Conservation (phyloP, 345 rosid genomes). For the Gossypium turneri region DNA sequence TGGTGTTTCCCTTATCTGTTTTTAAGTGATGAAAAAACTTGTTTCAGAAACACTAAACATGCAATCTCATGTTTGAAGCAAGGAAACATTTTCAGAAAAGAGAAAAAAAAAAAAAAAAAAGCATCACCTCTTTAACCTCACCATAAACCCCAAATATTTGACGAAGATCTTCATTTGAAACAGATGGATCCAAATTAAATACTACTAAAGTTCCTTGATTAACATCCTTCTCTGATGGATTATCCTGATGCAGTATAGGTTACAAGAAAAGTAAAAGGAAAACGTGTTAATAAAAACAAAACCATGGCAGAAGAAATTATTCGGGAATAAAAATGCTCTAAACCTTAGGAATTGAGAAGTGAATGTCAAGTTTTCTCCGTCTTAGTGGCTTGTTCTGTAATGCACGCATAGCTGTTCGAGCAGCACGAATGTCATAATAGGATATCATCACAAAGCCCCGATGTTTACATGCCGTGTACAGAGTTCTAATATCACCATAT, state of each 20-base stretch:
- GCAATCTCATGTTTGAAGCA: neutral
- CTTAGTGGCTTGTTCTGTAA: slow-evolving; percentile 63
- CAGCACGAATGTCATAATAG: slow-evolving; percentile 74
- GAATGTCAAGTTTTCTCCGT: slow-evolving; percentile 76
- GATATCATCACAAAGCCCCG: slow-evolving; percentile 84
- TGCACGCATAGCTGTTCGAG: slow-evolving; percentile 72
- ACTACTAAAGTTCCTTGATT: slow-evolving; percentile 80
- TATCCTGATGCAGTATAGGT: slow-evolving; percentile 38
- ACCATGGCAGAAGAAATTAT: neutral
- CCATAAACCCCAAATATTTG: slow-evolving; percentile 68
- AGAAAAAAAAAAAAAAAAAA: neutral
- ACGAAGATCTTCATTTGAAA: slow-evolving; percentile 64
- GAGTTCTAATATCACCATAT: slow-evolving; percentile 66
- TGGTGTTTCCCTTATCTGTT: slow-evolving; percentile 81
- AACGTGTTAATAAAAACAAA: neutral
- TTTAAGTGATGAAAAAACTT: slow-evolving; percentile 24
- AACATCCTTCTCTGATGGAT: slow-evolving; percentile 76
- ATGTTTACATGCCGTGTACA: slow-evolving; percentile 76
- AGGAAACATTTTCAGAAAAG: neutral
- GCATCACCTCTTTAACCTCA: slow-evolving; percentile 73
- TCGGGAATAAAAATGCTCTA: neutral
- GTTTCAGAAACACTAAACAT: slow-evolving; percentile 26
- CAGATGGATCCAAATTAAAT: slow-evolving; percentile 76
- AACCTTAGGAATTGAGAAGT: slow-evolving; percentile 85
- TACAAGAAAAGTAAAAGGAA: slow-evolving; percentile 4